Conservation (phyloP, 345 rosid species). For the Melaleuca quinquenervia region DNA sequence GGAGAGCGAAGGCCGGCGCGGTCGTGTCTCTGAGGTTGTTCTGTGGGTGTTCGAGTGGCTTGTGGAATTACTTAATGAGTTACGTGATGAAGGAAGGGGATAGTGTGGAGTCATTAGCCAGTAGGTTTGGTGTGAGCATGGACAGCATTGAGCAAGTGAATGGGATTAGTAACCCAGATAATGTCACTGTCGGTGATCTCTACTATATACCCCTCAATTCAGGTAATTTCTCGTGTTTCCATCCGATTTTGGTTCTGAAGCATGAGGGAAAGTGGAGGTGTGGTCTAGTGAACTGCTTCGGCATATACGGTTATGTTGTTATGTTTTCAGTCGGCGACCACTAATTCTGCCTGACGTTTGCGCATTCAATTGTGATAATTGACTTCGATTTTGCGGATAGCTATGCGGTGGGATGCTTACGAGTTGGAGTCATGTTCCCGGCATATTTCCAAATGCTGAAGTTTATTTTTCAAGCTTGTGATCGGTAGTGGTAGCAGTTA, state of each 20-base stretch:
- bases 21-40: constrained; percentile 76
- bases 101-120: constrained; percentile 70
- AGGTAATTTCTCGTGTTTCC: constrained; percentile 25
- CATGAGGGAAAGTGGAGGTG: neutral
- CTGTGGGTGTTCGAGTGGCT: constrained; percentile 90
- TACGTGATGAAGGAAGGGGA: constrained; percentile 73
- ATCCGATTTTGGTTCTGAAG: neutral
- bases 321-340: neutral
- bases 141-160: constrained; percentile 64
- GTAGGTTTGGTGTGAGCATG: constrained; percentile 93
- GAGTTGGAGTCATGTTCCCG: neutral
- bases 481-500: neutral
- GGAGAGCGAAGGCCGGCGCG: constrained; percentile 44
- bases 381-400: neutral
- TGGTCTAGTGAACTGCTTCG: neutral
- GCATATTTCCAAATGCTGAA: neutral
- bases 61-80: constrained; percentile 95
- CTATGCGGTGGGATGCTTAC: neutral
- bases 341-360: neutral
- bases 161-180: constrained; percentile 68
- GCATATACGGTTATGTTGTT: neutral
- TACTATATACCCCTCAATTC: constrained; percentile 82
- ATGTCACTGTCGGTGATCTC: constrained; percentile 64
- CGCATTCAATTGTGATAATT: neutral
- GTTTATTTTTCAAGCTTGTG: neutral